phyloP scores from a whole-genome alignment of 2,329 filamentous ascomycete species.

The Bipolaris sorokiniana region DNA sequence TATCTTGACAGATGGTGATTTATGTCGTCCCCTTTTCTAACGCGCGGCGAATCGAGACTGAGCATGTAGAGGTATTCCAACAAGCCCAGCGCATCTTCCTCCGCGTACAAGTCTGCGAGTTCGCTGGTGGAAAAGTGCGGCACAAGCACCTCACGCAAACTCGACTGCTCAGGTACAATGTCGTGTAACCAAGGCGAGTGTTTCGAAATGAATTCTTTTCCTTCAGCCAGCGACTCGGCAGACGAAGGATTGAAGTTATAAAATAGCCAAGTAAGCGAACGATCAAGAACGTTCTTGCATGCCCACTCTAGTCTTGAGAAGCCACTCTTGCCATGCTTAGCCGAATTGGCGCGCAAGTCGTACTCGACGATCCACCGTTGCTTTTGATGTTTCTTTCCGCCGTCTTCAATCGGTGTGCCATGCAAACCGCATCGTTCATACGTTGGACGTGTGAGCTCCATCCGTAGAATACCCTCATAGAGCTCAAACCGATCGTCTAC shows the following conservation, averaged over 20 bases:
- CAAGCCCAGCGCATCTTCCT: slow-evolving; percentile 69
- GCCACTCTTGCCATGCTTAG: slow-evolving; percentile 82
- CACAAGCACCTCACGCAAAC: slow-evolving; percentile 32
- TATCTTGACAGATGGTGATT: slow-evolving; percentile 76
- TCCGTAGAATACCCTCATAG: slow-evolving; percentile 69
- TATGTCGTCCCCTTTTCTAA: slow-evolving; percentile 63
- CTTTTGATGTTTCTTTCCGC: slow-evolving; percentile 68
- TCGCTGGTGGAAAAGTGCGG: slow-evolving; percentile 35
- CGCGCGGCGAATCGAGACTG: slow-evolving; percentile 68
- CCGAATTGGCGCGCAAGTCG: slow-evolving; percentile 74
- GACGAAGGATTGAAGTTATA: slow-evolving; percentile 60
- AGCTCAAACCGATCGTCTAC: slow-evolving; percentile 76
- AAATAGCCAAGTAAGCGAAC: slow-evolving; percentile 77
- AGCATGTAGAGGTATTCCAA: slow-evolving; percentile 80
- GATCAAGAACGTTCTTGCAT: slow-evolving; percentile 75
- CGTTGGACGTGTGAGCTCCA: slow-evolving; percentile 79
- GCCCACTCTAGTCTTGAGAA: slow-evolving; percentile 81
- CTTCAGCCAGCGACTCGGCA: slow-evolving; percentile 31
- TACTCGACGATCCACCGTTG: slow-evolving; percentile 80
- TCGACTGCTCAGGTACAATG: slow-evolving; percentile 31
- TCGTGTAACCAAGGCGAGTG: slow-evolving; percentile 42
- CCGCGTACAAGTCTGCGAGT: slow-evolving; percentile 52
- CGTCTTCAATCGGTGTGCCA: slow-evolving; percentile 68
- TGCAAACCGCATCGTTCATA: slow-evolving; percentile 84
- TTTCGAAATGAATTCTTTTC: slow-evolving; percentile 33